Percentiles rank a stretch among this genome's conserved stretches.
These are phyloP conservation scores for Leccinum broughii DNA, from an alignment of 768 basidiomycete species.

Conservation along the genomic window DNA sequence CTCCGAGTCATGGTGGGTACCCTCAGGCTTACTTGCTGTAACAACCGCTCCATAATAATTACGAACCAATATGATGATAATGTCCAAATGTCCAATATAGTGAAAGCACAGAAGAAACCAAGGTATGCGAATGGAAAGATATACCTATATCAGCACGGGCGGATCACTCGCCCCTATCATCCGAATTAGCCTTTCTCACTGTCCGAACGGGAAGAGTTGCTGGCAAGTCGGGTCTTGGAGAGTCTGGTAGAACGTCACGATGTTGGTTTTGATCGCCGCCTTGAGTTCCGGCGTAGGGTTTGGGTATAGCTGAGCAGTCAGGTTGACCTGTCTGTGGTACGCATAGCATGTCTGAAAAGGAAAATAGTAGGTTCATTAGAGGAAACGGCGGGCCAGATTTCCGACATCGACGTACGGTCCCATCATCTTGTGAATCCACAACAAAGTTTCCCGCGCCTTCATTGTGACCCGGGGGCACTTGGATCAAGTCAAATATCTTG, in stretches of 20 bases:
- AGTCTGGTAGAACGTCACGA: slow-evolving; percentile 18
- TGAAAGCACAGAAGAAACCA: no score
- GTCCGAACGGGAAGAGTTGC: slow-evolving; percentile 23
- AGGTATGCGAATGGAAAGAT: no score
- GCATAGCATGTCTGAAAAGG: slow-evolving; percentile 18
- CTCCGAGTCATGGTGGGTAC: no score
- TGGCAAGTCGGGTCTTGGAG: slow-evolving; percentile 11
- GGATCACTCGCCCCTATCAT: background rate
- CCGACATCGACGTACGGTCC: slow-evolving; percentile 10
- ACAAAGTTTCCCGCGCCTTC: slow-evolving; percentile 22
- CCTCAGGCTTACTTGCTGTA: no score
- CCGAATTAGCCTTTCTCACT: background rate
- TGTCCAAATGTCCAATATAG: no score
- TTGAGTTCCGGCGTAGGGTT: slow-evolving; percentile 21
- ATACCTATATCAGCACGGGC: slow-evolving; percentile 2
- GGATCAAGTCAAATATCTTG: background rate
- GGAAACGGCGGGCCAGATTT: background rate
- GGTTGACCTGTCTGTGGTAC: slow-evolving; percentile 22
- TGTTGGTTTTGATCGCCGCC: slow-evolving; percentile 23
- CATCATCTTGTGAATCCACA: slow-evolving; percentile 8
- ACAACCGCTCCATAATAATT: no score
- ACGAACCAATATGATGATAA: no score
- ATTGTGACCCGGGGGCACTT: slow-evolving; percentile 18
- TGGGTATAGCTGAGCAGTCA: slow-evolving; percentile 23
- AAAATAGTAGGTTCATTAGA: slow-evolving; percentile 1